phyloP scores from a whole-genome alignment of 768 basidiomycete species.

The Amanita molliuscula region DNA sequence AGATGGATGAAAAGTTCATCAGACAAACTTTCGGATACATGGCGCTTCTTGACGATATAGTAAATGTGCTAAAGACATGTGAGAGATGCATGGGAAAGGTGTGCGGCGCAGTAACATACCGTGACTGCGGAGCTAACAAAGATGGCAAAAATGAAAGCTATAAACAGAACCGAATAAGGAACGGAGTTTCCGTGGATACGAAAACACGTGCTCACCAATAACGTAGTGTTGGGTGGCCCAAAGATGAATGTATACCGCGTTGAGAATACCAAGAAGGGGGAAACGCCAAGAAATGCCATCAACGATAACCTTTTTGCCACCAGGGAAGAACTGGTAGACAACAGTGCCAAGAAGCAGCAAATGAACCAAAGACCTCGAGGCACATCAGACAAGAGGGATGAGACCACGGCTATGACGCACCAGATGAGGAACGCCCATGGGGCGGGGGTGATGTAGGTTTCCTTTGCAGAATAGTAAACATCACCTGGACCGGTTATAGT shows the following conservation, averaged over 20 bases:
- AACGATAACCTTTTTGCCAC: slow-evolving; percentile 68
- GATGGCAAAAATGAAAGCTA: slow-evolving; percentile 81
- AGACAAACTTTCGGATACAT: slow-evolving; percentile 46
- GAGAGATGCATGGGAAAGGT: slow-evolving; percentile 14
- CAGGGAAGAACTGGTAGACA: slow-evolving; percentile 79
- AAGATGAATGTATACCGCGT: slow-evolving; percentile 81
- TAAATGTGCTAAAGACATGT: slow-evolving; percentile 67
- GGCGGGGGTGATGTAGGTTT: slow-evolving; percentile 92
- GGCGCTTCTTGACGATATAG: slow-evolving; percentile 86
- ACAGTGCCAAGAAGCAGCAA: slow-evolving; percentile 83
- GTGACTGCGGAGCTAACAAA: slow-evolving; percentile 70
- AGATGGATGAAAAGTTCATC: slow-evolving; percentile 92
- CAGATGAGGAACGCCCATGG: slow-evolving; percentile 90
- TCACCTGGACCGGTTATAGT: slow-evolving; percentile 67
- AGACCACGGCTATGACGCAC: slow-evolving; percentile 24
- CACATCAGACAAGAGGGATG: slow-evolving; percentile 7
- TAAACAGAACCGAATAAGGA: slow-evolving; percentile 10
- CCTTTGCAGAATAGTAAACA: slow-evolving; percentile 64
- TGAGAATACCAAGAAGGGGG: slow-evolving; percentile 78
- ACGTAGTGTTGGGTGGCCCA: slow-evolving; percentile 75
- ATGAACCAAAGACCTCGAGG: slow-evolving; percentile 74
- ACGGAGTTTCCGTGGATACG: not conserved
- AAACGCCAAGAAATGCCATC: slow-evolving; percentile 91
- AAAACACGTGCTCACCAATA: slow-evolving; percentile 31
- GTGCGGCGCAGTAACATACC: slow-evolving; percentile 16